These are phyloP conservation scores for Apiotrichum sp. DNA, from an alignment of 1,284 basidiomycete species.

Conservation along the genomic window DNA sequence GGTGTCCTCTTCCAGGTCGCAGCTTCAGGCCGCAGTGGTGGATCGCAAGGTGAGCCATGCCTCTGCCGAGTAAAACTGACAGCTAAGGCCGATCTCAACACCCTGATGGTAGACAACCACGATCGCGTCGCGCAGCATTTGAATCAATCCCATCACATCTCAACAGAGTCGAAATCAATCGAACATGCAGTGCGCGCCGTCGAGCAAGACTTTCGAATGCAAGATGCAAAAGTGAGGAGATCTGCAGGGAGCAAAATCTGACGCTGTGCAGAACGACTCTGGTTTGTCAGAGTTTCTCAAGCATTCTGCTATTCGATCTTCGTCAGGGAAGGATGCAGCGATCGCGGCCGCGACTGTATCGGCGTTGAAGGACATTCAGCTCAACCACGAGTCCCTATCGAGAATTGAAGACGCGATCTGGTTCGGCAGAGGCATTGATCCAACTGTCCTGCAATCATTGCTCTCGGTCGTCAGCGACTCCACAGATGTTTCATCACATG, in stretches of 20 bases:
- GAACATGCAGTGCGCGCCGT: background rate
- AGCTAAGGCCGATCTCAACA: no score
- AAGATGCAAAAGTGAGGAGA: background rate
- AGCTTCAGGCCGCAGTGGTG: background rate
- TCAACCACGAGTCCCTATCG: conserved; percentile 13
- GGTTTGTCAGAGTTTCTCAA: background rate
- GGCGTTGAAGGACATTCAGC: conserved; percentile 14
- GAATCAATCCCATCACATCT: background rate
- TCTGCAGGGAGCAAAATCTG: conserved; percentile 12
- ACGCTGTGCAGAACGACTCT: conserved; percentile 9
- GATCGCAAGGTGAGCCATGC: background rate
- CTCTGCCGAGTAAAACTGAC: no score
- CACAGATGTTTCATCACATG: background rate
- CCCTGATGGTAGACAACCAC: no score
- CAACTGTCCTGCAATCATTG: conserved; percentile 20
- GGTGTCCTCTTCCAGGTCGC: background rate
- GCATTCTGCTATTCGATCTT: background rate
- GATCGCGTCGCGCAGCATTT: background rate
- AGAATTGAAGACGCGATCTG: conserved; percentile 32
- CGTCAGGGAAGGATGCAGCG: background rate
- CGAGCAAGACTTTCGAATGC: background rate
- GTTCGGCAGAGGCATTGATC: conserved; percentile 26
- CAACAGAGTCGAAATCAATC: background rate
- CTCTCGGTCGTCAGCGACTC: background rate
- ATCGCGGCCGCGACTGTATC: background rate